Conservation (phyloP, 192 early-diverging fungal genomes). For the Haplosporangium gracile region DNA sequence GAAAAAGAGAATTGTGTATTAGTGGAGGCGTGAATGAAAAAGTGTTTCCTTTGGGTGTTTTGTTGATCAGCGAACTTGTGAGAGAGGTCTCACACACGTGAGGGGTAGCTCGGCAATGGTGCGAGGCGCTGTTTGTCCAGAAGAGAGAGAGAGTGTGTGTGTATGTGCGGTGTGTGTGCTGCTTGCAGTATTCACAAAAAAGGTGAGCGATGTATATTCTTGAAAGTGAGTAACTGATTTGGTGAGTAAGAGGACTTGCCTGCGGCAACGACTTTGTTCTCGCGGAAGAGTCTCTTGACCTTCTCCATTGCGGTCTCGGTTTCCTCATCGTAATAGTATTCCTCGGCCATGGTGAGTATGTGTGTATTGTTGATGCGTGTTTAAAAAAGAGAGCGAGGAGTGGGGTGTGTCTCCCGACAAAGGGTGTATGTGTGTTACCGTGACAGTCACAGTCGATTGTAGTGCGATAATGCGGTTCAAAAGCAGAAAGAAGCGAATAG, state of each 20-base stretch:
- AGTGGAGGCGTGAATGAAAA: background rate
- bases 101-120: background rate
- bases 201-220: background rate
- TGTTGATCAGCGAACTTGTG: background rate
- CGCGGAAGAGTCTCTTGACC: conserved; percentile 46
- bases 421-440: background rate
- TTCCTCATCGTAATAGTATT: conserved; percentile 49
- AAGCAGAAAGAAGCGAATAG: no score
- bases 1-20: background rate
- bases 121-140: background rate
- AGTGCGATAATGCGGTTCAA: no score
- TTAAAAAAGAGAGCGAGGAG: background rate
- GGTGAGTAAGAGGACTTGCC: conserved; percentile 14
- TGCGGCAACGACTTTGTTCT: conserved; percentile 51
- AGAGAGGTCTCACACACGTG: background rate
- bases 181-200: background rate
- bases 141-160: no score
- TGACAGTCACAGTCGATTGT: background rate
- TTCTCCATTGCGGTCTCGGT: conserved; percentile 51
- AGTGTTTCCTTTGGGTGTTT: background rate
- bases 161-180: background rate
- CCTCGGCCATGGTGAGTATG: conserved; percentile 31
- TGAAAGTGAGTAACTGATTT: background rate
- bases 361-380: background rate
- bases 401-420: background rate